Base-by-base conservation (phyloP, 1,284 basidiomycete species). In the Melanopsichium pennsylvanicum region DNA sequence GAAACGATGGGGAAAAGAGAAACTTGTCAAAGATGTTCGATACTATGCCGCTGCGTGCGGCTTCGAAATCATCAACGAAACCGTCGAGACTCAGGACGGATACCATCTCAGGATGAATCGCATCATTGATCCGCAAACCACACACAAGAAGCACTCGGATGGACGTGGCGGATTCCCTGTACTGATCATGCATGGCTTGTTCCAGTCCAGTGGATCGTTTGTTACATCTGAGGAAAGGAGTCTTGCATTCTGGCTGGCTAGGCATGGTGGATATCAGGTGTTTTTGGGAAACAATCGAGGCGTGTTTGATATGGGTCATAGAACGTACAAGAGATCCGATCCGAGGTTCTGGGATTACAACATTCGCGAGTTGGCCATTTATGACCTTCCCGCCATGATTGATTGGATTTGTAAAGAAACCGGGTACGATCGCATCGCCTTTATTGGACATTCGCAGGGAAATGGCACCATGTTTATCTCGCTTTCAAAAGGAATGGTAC, bases 271-370 rank as follows among this genome's bases (percentile, higher is more conserved):
- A 18, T 87, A 87, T 72, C 85, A 87, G 66, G 86, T 87, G n/a
- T 87, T 86, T 69, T 81, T 87, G 9, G 86, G 86, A 27, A 88
- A 88, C 76, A 86, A 84, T 12, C 81, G 87, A 21, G 86, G 85
- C 21, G 84, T 87, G 2, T 87, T 87, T 68, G 84, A 85, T 59
- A 87, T 87, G 86, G 86, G 87, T 8, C 87, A 88, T 71, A 74
- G 83, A 16, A 82, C 74, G 35, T 83, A 84, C 55, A 81, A 78
- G 18, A 76, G 85, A 19, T 81, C 79, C 47, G 86, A 87, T 70
- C 86, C 86, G 9, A 79, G 85, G 4, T 87, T 87, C 74, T 88
- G 86, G 86, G 86, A 87, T 76, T 87, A 86, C 84, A 87, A 86
- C 37, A 87, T 87, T 54, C 82, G 85, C 10, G 86, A 87, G 59